Percentiles rank a stretch among this genome's conserved stretches.
Conservation (phyloP, 2,329 filamentous ascomycete genomes). For the Fusarium tuaranense region DNA sequence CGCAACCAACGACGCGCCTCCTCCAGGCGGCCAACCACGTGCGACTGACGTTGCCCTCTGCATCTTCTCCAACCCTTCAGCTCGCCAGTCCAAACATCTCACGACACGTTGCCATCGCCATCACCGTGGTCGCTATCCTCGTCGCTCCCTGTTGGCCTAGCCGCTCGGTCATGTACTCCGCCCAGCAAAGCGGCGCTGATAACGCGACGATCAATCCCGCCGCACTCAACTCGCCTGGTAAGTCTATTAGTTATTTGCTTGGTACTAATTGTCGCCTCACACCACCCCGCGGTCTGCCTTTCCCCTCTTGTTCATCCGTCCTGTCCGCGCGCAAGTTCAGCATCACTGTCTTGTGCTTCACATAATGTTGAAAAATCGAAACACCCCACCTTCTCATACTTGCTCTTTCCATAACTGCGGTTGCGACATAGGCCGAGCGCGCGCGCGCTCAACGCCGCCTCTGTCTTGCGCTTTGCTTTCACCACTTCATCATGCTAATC, state of each 20-base stretch:
- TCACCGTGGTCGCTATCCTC: constrained; percentile 38
- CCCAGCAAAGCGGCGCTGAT: constrained; percentile 77
- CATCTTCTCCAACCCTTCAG: constrained; percentile 55
- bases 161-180: constrained; percentile 53
- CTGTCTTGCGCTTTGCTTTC: neutral
- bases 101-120: constrained; percentile 70
- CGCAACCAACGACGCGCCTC: constrained; percentile 40
- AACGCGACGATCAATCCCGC: constrained; percentile 93
- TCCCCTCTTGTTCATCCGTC: constrained; percentile 13
- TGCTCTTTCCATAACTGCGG: constrained; percentile 1
- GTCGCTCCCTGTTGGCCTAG: constrained; percentile 41
- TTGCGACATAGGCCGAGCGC: constrained; percentile 14
- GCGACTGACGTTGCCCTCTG: constrained; percentile 57
- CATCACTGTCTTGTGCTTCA: constrained; percentile 19
- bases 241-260: constrained; percentile 46
- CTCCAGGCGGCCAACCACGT: constrained; percentile 62
- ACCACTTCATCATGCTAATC: constrained; percentile 43
- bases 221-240: constrained; percentile 84
- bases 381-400: constrained; percentile 28
- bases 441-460: constrained; percentile 14
- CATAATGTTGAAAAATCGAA: constrained; percentile 23
- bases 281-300: constrained; percentile 24
- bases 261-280: constrained; percentile 29
- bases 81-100: constrained; percentile 66
- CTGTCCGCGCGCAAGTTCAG: neutral